Base-by-base conservation (phyloP, 768 basidiomycete genomes). In the Mycena galopus region DNA sequence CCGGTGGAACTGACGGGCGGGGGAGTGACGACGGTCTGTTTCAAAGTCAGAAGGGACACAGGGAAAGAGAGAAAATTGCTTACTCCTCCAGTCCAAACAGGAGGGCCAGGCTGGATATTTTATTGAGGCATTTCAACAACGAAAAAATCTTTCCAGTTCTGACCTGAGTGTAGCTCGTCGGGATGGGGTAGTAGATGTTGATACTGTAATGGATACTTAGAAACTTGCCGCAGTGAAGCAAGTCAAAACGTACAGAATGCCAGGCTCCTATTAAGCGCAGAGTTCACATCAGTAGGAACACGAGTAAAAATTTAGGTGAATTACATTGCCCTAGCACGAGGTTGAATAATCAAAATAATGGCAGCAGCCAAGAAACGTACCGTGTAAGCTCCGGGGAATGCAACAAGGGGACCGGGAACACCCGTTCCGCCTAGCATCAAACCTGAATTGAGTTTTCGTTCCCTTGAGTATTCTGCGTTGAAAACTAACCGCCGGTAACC, bases 351-450 rank as follows among this genome's bases (percentile, higher is more conserved):
- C n/a, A 35, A 55, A 50, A 47, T 14, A 2, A 10, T 19, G 16
- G 19, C 12, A 37, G 19, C n/a, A 23, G 33, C 12, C 23, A 21
- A 44, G 25, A 32, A 57, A n/a, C 71, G 71, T 57, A 50, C 80
- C n/a, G 81, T 81, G 75, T 83, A 83, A 6, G 78, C 82, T 30
- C 82, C 82, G 23, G 82, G 82, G 75, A 82, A 80, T 11, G 78
- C 65, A 27, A 82, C 81, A n/a, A 81, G 75, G 19, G 82, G 82
- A 4, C 79, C 77, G 0, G 82, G 82, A 5, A 60, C 80, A 14
- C 81, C 82, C 56, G 70, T 79, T 27, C 82, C 82, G 14, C 82
- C 69, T 69, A 7, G 35, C n/a, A 30, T 25, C 3, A 50, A 50
- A 42, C 29, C 14, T 23, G 25, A 32, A 53, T 23, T 51, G 16